phyloP scores from a whole-genome alignment of 2,329 filamentous ascomycete genomes.

The Tolypocladium ovalisporum region DNA sequence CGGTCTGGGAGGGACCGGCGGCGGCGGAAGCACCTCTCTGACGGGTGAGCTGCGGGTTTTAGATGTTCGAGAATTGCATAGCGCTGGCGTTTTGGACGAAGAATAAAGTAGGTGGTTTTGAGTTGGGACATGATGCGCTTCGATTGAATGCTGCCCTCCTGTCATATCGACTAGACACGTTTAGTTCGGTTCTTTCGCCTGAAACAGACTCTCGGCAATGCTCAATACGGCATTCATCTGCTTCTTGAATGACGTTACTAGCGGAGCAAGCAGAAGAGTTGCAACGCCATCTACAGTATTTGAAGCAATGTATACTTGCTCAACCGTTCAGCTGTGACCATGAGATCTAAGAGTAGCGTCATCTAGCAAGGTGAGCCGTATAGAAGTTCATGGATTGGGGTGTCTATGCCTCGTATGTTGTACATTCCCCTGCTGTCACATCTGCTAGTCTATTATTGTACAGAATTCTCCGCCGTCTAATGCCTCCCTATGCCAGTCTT shows the following conservation, averaged over 20 bases:
- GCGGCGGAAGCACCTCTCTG: neutral
- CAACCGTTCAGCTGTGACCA: too few species aligned
- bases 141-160: neutral
- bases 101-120: too few species aligned
- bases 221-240: neutral
- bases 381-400: neutral
- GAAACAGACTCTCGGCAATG: neutral
- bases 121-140: neutral
- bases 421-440: neutral
- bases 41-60: neutral
- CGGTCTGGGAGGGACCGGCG: neutral
- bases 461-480: neutral
- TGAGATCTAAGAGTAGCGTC: neutral
- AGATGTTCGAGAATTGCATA: conserved; percentile 20
- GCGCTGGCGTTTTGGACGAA: conserved; percentile 27
- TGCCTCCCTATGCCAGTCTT: neutral
- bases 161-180: too few species aligned
- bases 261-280: neutral
- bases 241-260: neutral
- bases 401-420: neutral
- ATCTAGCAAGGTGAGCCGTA: neutral
- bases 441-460: neutral
- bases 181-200: too few species aligned
- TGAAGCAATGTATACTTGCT: neutral
- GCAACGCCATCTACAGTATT: neutral